These are phyloP conservation scores for Fragilaria radians DNA, from an alignment of 108 stramenopile genomes.

Conservation along the genomic window DNA sequence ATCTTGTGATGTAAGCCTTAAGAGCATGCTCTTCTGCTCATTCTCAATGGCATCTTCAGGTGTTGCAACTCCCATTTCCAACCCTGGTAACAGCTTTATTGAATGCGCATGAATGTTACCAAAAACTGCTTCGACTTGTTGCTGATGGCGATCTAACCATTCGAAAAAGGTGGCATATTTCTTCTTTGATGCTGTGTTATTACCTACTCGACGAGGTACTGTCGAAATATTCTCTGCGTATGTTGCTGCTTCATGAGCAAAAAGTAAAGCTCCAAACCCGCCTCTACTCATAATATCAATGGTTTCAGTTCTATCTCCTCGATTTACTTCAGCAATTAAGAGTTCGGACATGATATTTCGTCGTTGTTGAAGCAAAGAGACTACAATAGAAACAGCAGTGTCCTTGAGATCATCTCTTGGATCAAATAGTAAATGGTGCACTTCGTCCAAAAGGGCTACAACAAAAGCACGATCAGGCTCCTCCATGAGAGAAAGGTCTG, in stretches of 20 bases:
- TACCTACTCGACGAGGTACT: not conserved
- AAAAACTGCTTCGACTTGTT: slow-evolving; percentile 63
- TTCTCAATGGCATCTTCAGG: slow-evolving; percentile 73
- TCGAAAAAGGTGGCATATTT: slow-evolving; percentile 77
- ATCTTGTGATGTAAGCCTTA: slow-evolving; percentile 56
- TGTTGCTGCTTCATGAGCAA: slow-evolving; percentile 65
- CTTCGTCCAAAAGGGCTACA: slow-evolving; percentile 60
- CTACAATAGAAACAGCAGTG: slow-evolving; percentile 53
- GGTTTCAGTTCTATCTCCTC: slow-evolving; percentile 42
- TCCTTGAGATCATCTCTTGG: slow-evolving; percentile 49
- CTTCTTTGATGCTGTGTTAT: slow-evolving; percentile 14
- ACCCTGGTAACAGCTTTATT: slow-evolving; percentile 36
- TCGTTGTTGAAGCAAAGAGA: slow-evolving; percentile 55
- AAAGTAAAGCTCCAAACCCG: slow-evolving; percentile 74
- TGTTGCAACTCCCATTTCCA: slow-evolving; percentile 36
- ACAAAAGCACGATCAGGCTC: slow-evolving; percentile 67
- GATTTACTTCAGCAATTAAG: slow-evolving; percentile 57
- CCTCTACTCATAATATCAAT: slow-evolving; percentile 81
- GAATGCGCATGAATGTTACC: slow-evolving; percentile 49
- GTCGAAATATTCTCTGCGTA: slow-evolving; percentile 40
- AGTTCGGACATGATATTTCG: slow-evolving; percentile 66
- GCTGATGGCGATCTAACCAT: slow-evolving; percentile 64
- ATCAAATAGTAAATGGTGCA: slow-evolving; percentile 53
- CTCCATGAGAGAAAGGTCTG: slow-evolving; percentile 48
- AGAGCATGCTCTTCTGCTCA: slow-evolving; percentile 67